Conservation (phyloP, 2,329 filamentous ascomycete species). For the Nakataea oryzae region DNA sequence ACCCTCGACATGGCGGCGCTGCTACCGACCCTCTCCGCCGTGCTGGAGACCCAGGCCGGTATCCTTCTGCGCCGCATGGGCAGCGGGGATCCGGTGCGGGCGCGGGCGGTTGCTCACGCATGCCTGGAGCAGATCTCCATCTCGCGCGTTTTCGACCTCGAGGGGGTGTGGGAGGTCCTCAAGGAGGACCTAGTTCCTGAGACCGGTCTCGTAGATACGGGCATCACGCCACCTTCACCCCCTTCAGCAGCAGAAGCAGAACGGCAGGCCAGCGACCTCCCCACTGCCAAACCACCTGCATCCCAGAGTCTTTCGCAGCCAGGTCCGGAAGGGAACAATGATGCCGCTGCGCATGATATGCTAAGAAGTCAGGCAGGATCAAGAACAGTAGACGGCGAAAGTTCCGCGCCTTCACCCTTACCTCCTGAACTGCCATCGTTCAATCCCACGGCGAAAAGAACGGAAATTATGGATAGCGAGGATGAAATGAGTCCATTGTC, state of each 20-base stretch:
- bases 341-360: not conserved
- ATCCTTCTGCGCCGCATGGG: constrained; percentile 8
- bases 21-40: constrained; percentile 28
- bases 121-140: constrained; percentile 40
- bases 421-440: not conserved
- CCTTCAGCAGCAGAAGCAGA: not conserved
- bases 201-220: not conserved
- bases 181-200: constrained; percentile 25
- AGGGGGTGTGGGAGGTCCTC: constrained; percentile 47
- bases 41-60: constrained; percentile 24
- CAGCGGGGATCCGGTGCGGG: constrained; percentile 8
- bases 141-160: constrained; percentile 46
- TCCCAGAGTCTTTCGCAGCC: too few relatives aligned
- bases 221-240: not conserved
- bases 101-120: constrained; percentile 16
- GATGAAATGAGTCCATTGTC: constrained; percentile 18
- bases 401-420: not conserved
- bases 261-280: not conserved
- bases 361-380: not conserved
- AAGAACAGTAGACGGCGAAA: not conserved
- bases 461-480: constrained; percentile 27
- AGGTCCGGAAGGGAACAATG: too few relatives aligned
- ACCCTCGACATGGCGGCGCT: constrained; percentile 31
- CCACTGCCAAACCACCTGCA: too few relatives aligned
- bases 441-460: not conserved